These are phyloP conservation scores for Incumbomyces delicatus DNA, from an alignment of 2,329 filamentous ascomycete species.

Conservation along the genomic window DNA sequence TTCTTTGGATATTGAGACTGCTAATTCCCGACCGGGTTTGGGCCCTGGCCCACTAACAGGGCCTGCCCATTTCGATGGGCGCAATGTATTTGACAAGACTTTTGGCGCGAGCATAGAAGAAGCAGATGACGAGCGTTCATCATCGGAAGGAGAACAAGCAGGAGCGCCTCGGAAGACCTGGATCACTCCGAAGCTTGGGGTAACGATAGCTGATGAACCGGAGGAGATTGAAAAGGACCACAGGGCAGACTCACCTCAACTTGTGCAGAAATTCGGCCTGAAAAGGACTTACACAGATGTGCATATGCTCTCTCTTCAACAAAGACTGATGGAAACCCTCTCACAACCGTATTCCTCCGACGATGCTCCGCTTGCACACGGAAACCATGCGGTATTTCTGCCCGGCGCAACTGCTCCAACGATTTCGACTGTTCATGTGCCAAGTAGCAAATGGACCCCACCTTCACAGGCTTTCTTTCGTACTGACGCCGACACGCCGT, in stretches of 20 bases:
- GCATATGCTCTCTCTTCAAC: conserved; percentile 62
- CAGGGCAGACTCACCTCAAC: conserved; percentile 32
- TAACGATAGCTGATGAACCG: conserved; percentile 1
- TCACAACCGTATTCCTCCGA: conserved; percentile 64
- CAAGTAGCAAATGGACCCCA: conserved; percentile 81
- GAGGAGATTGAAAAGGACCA: background rate
- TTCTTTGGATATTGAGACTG: conserved; percentile 28
- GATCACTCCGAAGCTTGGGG: background rate
- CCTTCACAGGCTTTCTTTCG: conserved; percentile 95
- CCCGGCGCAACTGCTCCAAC: conserved; percentile 7
- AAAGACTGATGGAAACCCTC: conserved; percentile 74
- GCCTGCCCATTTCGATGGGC: conserved; percentile 60
- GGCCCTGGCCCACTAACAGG: conserved; percentile 63
- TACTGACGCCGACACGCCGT: conserved; percentile 80
- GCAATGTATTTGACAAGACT: conserved; percentile 76
- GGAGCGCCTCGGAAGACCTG: no score
- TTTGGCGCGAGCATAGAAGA: conserved; percentile 50
- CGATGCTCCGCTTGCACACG: conserved; percentile 33
- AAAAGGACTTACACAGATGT: conserved; percentile 86
- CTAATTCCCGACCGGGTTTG: conserved; percentile 3
- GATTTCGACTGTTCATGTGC: conserved; percentile 56
- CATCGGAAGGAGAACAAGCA: background rate
- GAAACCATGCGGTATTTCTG: conserved; percentile 27
- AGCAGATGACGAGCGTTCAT: conserved; percentile 28
- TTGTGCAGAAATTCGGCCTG: conserved; percentile 55